These are phyloP conservation scores for Arabidopsis arenosa DNA, from an alignment of 345 rosid genomes.

Conservation along the genomic window DNA sequence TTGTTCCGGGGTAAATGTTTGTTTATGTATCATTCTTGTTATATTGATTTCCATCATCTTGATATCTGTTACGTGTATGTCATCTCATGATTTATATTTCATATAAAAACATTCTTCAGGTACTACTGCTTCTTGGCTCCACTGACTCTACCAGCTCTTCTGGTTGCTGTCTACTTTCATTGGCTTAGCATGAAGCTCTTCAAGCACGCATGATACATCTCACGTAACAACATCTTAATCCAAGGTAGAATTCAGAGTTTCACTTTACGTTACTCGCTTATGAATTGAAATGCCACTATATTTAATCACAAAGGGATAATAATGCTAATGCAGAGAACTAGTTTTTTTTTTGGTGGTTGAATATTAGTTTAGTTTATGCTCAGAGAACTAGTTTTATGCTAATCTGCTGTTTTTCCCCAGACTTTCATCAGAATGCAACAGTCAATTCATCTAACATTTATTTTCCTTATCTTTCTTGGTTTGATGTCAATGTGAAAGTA, in stretches of 20 bases:
- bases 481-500: neutral
- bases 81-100: neutral
- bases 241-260: neutral
- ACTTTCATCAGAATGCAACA: neutral
- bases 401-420: neutral
- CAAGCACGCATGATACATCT: conserved; percentile 68
- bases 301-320: neutral
- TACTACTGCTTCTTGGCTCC: conserved; percentile 90
- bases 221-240: neutral
- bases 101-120: conserved; percentile 20
- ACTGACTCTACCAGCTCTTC: conserved; percentile 72
- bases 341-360: neutral
- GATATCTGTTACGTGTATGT: conserved; percentile 7
- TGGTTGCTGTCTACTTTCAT: conserved; percentile 78
- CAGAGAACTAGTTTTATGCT: neutral
- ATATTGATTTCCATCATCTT: neutral
- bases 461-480: neutral
- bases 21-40: conserved; percentile 8
- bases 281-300: neutral
- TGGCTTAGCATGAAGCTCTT: conserved; percentile 96
- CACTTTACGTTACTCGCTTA: conserved; percentile 1
- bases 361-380: neutral
- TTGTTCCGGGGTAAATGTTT: neutral
- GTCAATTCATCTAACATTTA: neutral
- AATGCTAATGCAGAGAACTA: neutral